Percentiles rank a stretch among this genome's conserved stretches.
phyloP scores from a whole-genome alignment of 2,329 filamentous ascomycete genomes.

The Xylaria sp. region DNA sequence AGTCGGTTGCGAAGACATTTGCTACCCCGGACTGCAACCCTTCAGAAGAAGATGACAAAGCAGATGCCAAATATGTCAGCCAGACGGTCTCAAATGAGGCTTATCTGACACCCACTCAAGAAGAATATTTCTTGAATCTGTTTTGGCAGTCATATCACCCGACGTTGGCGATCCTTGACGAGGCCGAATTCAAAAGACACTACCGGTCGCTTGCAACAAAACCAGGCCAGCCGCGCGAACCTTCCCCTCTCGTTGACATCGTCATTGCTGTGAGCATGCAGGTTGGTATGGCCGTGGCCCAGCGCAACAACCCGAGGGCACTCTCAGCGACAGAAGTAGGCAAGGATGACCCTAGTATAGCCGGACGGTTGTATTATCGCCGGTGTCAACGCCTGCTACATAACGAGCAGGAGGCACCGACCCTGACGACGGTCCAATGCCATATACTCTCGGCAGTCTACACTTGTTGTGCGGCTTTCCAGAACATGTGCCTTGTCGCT shows the following conservation, averaged over 20 bases:
- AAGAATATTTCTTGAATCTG: slow-evolving; percentile 59
- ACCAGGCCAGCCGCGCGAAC: slow-evolving; percentile 49
- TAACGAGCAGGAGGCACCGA: slow-evolving; percentile 60
- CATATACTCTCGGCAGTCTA: slow-evolving; percentile 59
- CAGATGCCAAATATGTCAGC: slow-evolving; percentile 30
- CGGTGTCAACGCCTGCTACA: slow-evolving; percentile 58
- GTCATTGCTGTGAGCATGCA: slow-evolving; percentile 64
- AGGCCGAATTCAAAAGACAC: slow-evolving; percentile 57
- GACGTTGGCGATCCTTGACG: slow-evolving; percentile 56
- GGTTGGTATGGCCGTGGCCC: slow-evolving; percentile 51
- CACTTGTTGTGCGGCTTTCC: slow-evolving; percentile 59
- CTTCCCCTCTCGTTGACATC: slow-evolving; percentile 64
- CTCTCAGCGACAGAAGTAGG: slow-evolving; percentile 38
- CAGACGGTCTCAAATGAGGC: slow-evolving; percentile 39
- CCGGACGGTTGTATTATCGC: slow-evolving; percentile 60
- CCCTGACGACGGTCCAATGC: slow-evolving; percentile 61
- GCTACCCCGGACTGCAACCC: slow-evolving; percentile 40
- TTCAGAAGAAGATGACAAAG: slow-evolving; percentile 33
- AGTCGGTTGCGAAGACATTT: slow-evolving; percentile 42
- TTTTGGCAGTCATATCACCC: slow-evolving; percentile 62
- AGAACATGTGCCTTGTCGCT: slow-evolving; percentile 59
- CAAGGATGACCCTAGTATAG: slow-evolving; percentile 54
- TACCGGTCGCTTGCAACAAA: slow-evolving; percentile 56
- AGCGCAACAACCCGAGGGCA: slow-evolving; percentile 38
- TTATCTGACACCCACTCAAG: slow-evolving; percentile 54